Evolutionary conservation across 352 stramenopile species (phyloP), one percentile per base, ranked within the genome.

Genomic region (Pythium biforme): DNA sequence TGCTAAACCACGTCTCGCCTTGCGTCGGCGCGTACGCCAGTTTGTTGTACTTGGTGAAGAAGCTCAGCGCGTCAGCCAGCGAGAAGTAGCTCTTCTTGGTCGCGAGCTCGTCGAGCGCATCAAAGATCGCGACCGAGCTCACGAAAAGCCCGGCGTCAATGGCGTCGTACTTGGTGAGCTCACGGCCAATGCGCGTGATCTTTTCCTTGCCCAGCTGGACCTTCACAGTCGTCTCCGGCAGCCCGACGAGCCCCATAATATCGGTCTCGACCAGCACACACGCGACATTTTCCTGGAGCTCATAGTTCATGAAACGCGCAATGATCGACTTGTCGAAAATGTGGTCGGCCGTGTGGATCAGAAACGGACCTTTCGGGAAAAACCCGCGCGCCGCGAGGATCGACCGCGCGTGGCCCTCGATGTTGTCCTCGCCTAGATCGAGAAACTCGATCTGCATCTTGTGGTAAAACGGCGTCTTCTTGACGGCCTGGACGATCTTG

Each of bases 1-100:
- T 90, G 59, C 83, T 90, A 45, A 92, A 90, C 83, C 83, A 92
- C 34, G 82, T 90, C 50, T 89, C 79, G 47, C 83, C 83, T 17
- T 77, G 74, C 0, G 83, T 92, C 26, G 79, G 63, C 26, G 86
- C 63, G 49, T 87, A 90, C 43, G 75, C 77, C 48, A 92, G 64
- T 12, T 80, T 81, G 59, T 86, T 83, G 56, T 73, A 75, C 60
- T 68, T 77, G n/a, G 78, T 85, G 55, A 92, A 88, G 48, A 74
- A 87, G 59, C 81, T 74, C 15, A 92, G 75, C 33, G 83, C 83
- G 53, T 92, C 81, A 25, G 83, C 77, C 20, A 92, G 73, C 10
- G 83, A 90, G 51, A 92, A 92, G 62, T 92, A 90, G 29, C 48
- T 67, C 56, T 86, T 88, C 52, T 88, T 75, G 59, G 56, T 63